Evolutionary conservation across 2,329 filamentous ascomycete genomes (phyloP).

Genomic region (Colletotrichum neosansevieriae): DNA sequence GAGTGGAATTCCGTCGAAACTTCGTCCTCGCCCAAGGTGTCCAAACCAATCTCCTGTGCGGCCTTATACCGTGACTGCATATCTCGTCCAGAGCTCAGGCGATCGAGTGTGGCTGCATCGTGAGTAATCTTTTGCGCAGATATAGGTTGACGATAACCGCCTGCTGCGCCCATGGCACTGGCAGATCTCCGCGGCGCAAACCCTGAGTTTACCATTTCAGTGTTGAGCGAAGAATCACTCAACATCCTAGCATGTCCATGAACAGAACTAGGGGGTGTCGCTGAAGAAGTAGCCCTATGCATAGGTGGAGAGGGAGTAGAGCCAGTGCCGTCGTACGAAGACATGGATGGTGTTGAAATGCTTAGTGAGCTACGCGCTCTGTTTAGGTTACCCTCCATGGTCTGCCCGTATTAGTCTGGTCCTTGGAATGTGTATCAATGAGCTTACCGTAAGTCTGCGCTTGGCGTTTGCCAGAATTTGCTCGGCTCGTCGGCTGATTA

Average conservation of each 20-base stretch:
- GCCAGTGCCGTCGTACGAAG: conserved; percentile 57
- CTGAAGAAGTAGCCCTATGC: conserved; percentile 49
- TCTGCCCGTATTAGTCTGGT: conserved; percentile 62
- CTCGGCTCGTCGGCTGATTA: conserved; percentile 85
- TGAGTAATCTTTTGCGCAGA: conserved; percentile 59
- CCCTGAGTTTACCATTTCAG: conserved; percentile 33
- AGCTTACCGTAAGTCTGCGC: conserved; percentile 82
- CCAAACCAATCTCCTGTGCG: conserved; percentile 60
- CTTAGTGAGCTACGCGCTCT: conserved; percentile 79
- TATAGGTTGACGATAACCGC: conserved; percentile 66
- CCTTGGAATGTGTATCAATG: neutral
- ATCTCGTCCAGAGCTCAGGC: conserved; percentile 53
- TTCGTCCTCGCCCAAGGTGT: conserved; percentile 68
- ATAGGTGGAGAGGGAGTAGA: conserved; percentile 67
- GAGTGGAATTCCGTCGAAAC: conserved; percentile 47
- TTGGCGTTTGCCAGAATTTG: conserved; percentile 95
- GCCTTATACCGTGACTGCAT: conserved; percentile 52
- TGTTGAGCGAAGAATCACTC: conserved; percentile 63
- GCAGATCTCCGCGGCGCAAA: conserved; percentile 67
- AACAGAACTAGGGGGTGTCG: conserved; percentile 44
- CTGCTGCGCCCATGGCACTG: conserved; percentile 72
- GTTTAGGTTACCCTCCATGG: conserved; percentile 92
- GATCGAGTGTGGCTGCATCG: conserved; percentile 55
- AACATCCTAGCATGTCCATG: conserved; percentile 70
- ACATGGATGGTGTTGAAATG: conserved; percentile 51